Evolutionary conservation across 2,329 filamentous ascomycete species (phyloP), one percentile per base, ranked within the genome.

Genomic region (Pseudocercospora crystallina): DNA sequence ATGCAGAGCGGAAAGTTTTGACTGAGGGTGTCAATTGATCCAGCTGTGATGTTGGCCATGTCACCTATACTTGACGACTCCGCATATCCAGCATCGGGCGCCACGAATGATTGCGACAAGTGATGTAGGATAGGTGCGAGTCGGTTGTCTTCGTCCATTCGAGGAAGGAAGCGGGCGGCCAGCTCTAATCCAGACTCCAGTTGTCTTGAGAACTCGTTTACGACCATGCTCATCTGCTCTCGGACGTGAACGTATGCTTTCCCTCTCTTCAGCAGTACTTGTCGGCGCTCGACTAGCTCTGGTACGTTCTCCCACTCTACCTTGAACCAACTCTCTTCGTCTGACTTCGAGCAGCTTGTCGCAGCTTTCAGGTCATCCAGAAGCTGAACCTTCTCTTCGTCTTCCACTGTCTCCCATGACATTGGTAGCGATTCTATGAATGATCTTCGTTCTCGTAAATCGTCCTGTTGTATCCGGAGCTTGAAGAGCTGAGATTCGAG

Each of bases 281-380:
- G 80, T 43, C 92, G 80, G 42, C 80, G 74, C 71, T 96, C 91
- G 0, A 99, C 85, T 33, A 99, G 74, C 54, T 97, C 92, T 0
- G 92, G 90, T 1, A 99, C 94, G 31, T 85, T 82, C 67, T 90
- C 87, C 90, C 92, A 99, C 64, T 96, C 90, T 1, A 97, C 90
- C 73, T 96, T 97, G 78, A 95, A 95, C 86, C 90, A 99, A 20
- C 77, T 84, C 63, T 94, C 89, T 36, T 96, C 89, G 12, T 96
- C 90, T 5, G 77, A 71, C 52, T 69, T 75, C 58, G 72, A 75
- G 41, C 78, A 62, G 5, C 76, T 74, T 2, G 79, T 82, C 5
- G 79, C 78, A 31, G 82, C 81, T 0, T 78, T 73, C 44, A 95
- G 71, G 51, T 87, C 80, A 0, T 81, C 74, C 1, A 77, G 76